Evolutionary conservation across 225 moss, liverwort and hornwort species (phyloP).

Genomic region (Ulota crispa): DNA sequence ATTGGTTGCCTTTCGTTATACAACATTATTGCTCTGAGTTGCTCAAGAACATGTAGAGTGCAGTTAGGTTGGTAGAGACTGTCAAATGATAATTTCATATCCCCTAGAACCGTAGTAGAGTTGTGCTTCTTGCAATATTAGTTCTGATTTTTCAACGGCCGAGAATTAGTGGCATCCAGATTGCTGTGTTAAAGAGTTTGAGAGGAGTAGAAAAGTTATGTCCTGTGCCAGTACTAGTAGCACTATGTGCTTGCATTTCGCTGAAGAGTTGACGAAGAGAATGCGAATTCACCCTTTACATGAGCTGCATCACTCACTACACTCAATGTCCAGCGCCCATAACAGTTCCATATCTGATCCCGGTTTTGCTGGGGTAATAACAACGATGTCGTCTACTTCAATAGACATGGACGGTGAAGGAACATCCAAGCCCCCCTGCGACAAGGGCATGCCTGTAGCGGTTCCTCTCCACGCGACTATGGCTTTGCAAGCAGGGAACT

Average conservation of each 20-base stretch:
- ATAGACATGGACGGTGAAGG: conserved; percentile 44
- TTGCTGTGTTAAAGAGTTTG: background rate
- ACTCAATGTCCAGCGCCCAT: background rate
- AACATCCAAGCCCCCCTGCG: conserved; percentile 35
- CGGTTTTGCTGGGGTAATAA: conserved; percentile 1
- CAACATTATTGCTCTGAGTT: too few species aligned
- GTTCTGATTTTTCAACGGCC: background rate
- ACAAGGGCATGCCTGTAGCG: conserved; percentile 3
- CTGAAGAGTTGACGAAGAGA: conserved; percentile 29
- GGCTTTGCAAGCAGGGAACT: background rate
- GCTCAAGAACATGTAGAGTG: background rate
- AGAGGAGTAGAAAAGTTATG: background rate
- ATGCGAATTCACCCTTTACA: conserved; percentile 23
- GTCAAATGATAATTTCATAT: background rate
- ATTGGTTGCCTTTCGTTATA: background rate
- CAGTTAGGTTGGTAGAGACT: background rate
- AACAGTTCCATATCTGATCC: background rate
- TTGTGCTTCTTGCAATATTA: too few species aligned
- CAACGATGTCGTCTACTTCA: conserved; percentile 31
- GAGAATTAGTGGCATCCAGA: background rate
- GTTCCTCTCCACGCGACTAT: conserved; percentile 16
- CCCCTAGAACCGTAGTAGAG: too few species aligned
- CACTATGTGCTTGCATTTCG: conserved; percentile 44
- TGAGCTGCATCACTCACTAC: background rate
- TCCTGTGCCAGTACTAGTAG: background rate